Evolutionary conservation across 2,329 filamentous ascomycete genomes (phyloP), one percentile per base, ranked within the genome.

Genomic region (Anthostomella pinea): DNA sequence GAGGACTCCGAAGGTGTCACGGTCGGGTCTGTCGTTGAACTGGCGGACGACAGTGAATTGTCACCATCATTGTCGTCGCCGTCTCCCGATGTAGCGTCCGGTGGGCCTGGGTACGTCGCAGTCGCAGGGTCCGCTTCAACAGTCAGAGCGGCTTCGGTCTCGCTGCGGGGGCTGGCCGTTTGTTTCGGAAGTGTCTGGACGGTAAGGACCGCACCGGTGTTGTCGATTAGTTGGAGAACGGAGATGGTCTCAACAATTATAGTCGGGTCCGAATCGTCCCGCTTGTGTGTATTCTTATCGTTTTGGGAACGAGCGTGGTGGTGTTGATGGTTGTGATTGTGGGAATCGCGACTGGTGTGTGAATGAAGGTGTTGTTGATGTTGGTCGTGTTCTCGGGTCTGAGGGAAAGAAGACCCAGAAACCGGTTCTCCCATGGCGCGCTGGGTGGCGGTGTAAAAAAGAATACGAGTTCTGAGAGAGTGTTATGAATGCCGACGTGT

Each of bases 231-330:
- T 47, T 77, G 68, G 37, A 79, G 57, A 54, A 79, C 63, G 17
- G 73, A 75, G 45, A 79, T 59, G 49, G 75, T 79, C 56, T 76
- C 67, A 35, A 77, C 63, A 51, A 79, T 70, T 50, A 73, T 59
- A 49, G 64, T 59, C 32, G 53, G 40, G 15, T 60, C 56, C 30
- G 55, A 44, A 39, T 54, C 53, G 45, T 45, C 37, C 29, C 44
- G 48, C 32, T 42, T 44, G 26, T 46, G 46, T 24, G 37, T 33
- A 32, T 29, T 41, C 30, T 38, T 46, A 25, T 17, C 31, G 30
- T 25, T 38, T 25, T 45, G 46, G 31, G 55, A 57, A 56, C 54
- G 56, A 58, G 32, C 43, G 57, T 62, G 58, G 29, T 59, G 47
- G 36, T 56, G 49, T 32, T 56, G 45, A 35, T 56, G 49, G 34